A percentile compares a stretch with the other conserved stretches of the same genome.
These are phyloP conservation scores for Tulasnella sp. DNA, from an alignment of 768 basidiomycete genomes.

Conservation along the genomic window DNA sequence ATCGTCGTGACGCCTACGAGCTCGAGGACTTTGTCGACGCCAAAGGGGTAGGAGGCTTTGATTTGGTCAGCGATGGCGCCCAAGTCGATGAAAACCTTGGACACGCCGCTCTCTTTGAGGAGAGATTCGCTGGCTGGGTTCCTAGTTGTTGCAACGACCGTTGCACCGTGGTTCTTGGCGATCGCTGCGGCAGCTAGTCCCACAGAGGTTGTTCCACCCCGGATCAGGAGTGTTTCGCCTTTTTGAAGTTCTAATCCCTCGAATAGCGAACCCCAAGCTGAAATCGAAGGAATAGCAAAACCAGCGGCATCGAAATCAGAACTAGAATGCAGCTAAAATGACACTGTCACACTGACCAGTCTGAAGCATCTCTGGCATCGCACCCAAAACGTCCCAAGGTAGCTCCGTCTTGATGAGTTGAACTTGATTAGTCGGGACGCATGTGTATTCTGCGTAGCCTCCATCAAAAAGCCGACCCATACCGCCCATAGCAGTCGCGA, in stretches of 20 bases:
- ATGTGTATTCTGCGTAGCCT: constrained; percentile 7
- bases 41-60: not conserved
- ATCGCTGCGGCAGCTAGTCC: constrained; percentile 1
- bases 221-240: constrained; percentile 3
- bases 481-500: constrained; percentile 7
- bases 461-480: constrained; percentile 6
- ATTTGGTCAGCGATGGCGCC: not conserved
- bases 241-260: not conserved
- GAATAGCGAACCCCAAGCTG: constrained; percentile 1
- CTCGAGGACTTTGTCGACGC: not conserved
- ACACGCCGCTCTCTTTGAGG: not conserved
- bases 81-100: not conserved
- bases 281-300: too few relatives aligned
- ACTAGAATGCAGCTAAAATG: too few relatives aligned
- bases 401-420: not conserved
- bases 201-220: constrained; percentile 9
- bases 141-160: not conserved
- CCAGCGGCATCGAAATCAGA: too few relatives aligned
- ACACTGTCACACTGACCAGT: not conserved
- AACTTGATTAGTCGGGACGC: not conserved
- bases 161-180: not conserved
- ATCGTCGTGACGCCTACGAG: not conserved
- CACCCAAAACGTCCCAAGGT: constrained; percentile 2
- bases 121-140: not conserved
- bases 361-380: constrained; percentile 1